Base-by-base conservation (phyloP, 495 filamentous ascomycete genomes). In the Penicillium egyptiacum region DNA sequence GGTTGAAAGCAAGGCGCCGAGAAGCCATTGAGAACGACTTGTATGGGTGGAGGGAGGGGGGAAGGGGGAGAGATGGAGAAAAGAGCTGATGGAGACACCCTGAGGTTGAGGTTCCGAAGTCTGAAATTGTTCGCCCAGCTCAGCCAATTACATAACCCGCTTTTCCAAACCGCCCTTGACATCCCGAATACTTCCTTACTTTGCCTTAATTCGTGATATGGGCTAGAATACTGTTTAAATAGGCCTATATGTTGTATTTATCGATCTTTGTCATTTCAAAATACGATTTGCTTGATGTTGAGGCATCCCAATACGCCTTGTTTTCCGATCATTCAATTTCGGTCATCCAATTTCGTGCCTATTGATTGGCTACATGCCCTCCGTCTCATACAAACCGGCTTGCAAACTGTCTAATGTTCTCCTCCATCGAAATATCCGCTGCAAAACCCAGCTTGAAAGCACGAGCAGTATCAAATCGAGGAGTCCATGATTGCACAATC, bases 1-100 rank as follows among this genome's bases (percentile, higher is more conserved):
- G 82, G 79, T 88, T 92, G 64, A 91, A 81, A 72, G 92, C 91
- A 75, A 97, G 83, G 82, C 89, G 88, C 83, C 90, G 83, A 72
- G 92, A 96, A 80, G 92, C 92, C 92, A 97, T 97, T 81, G 81
- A 73, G 69, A 69, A 56, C 55, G 59, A 54, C 56, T 61, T 56
- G 56, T 52, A 59, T 61, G 62, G 60, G 62, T 69, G 53, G 65
- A 56, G 60, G 61, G 64, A 57, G 61, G 56, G 62, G 62, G 58
- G 60, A 61, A 61, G 66, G 65, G 31, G 53, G 31, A 55, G 41
- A 47, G 67, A 67, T 70, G 68, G 62, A 64, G 66, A 62, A 62
- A 71, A 68, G 65, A 67, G 68, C 64, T 72, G 53, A 55, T 55
- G 70, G 72, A 70, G 67, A 72, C 72, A 71, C 70, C 63, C 66